Evolutionary conservation across 176 grass and related monocot genomes (phyloP), one percentile per base, ranked within the genome.

Genomic region (Carex littledalei): DNA sequence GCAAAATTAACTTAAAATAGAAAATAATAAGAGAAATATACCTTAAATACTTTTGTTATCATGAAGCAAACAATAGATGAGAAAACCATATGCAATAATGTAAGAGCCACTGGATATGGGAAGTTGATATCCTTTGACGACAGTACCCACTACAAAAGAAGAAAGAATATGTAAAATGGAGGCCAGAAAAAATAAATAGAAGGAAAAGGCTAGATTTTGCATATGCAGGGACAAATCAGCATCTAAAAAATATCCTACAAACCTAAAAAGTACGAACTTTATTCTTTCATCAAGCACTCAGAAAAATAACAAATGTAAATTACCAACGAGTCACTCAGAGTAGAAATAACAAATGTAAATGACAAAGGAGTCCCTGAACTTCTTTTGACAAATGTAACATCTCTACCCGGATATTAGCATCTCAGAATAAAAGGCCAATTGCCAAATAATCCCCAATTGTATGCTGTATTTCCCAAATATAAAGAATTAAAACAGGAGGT

Each of bases 121-220:
- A 99, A 99, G 67, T 95, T 99, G 88, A 95, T 99, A 52, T 99
- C 88, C 63, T 95, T 95, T 12, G 96, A 99, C 61, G 96, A 99
- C 58, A 99, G 77, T 17, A 99, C 88, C 96, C 96, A 99, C 96
- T 99, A 91, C 71, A 95, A 76, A 76, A 53, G 45, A 24, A 50
- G 14, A 69, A 69, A 74, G 4, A 26, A 11, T 5, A 14, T 45
- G 43, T 45, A 73, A 26, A 52, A 2, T 53, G 31, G 45, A 63
- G 20, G 20, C 1, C 8, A 61, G 50, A 90, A 53, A 89, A 89
- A 68, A 47, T 26, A 79, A 88, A 74, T 55, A 86, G 65, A 16
- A 39, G 31, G 59, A 7, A 16, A 68, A 62, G 66, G 39, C 81
- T 49, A 73, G 18, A 12, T 22, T 73, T 49, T 73, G 39, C 69